Base-by-base conservation (phyloP, 139 green algal genomes). In the Monoraphidium neglectum region DNA sequence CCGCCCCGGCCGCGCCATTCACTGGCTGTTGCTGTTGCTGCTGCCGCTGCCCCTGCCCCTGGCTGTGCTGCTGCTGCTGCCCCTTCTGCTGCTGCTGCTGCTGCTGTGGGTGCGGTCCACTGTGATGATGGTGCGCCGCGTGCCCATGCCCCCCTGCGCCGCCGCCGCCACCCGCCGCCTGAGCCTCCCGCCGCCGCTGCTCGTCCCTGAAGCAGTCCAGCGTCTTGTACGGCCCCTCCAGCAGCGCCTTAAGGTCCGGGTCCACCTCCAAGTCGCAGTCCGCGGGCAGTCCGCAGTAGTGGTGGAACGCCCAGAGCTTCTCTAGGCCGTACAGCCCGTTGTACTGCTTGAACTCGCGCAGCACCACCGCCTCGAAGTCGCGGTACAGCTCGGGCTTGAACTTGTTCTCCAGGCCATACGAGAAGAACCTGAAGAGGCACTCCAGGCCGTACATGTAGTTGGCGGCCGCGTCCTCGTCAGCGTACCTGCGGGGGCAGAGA, bases 221-320 rank as follows among this genome's bases (percentile, higher is more conserved):
- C 13, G 70, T 89, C 16, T 70, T 74, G 82, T 93, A 97, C 36
- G 92, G 82, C 26, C 78, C 81, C 13, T 86, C 74, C 38, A 97
- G 78, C 46, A 97, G 76, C 79, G 83, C 67, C 71, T 91, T 87
- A 5, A 97, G 76, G 77, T 94, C 79, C 21, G 85, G 74, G 36
- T 90, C 61, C 43, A 94, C 87, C 66, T 86, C 72, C 10, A 51
- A 12, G 8, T 12, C 43, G 43, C 43, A 51, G 69, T 83, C 78
- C 79, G 77, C 86, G 38, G 93, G 93, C 30, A 96, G 72, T 56
- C 91, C 91, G 35, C 74, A 75, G 83, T 99, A 99, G 84, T 96
- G 92, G 84, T 98, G 95, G 86, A 95, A 99, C 8, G 94, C 94
- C 89, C 88, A 95, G 65, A 95, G 90, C 86, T 99, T 99, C 85